phyloP scores from a whole-genome alignment of 257 asterid species.

The Jacaranda mimosifolia region DNA sequence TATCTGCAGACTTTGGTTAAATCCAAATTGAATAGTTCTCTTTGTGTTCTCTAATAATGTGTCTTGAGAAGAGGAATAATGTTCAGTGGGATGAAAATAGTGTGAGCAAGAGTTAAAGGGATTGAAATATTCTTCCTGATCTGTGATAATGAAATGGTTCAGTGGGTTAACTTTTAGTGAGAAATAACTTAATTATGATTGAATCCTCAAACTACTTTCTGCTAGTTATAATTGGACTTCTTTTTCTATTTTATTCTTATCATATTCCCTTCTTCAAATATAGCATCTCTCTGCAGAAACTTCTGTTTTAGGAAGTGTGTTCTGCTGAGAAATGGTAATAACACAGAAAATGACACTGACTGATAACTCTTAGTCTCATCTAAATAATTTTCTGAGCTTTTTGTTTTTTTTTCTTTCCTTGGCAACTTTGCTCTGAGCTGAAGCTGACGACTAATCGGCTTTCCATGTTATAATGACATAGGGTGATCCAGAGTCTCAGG shows the following conservation, averaged over 20 bases:
- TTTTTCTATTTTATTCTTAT: not conserved
- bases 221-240: conserved; percentile 15
- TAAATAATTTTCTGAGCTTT: not conserved
- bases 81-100: not conserved
- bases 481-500: conserved; percentile 91
- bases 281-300: conserved; percentile 3
- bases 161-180: not conserved
- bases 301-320: conserved; percentile 18
- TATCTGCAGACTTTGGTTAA: not conserved
- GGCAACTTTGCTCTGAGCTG: conserved; percentile 20
- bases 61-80: conserved; percentile 13
- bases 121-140: conserved; percentile 12
- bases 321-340: not conserved
- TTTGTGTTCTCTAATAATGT: conserved; percentile 6
- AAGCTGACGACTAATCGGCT: conserved; percentile 30
- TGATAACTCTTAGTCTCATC: not conserved
- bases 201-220: conserved; percentile 1
- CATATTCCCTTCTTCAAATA: not conserved
- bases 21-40: conserved; percentile 5
- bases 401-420: conserved; percentile 8
- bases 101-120: conserved; percentile 9
- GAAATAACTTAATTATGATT: conserved; percentile 3
- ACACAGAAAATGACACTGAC: not conserved
- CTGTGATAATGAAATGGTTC: conserved; percentile 8
- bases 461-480: conserved; percentile 43